These are phyloP conservation scores for Leersia perrieri DNA, from an alignment of 176 grass and related monocot genomes.

Conservation along the genomic window DNA sequence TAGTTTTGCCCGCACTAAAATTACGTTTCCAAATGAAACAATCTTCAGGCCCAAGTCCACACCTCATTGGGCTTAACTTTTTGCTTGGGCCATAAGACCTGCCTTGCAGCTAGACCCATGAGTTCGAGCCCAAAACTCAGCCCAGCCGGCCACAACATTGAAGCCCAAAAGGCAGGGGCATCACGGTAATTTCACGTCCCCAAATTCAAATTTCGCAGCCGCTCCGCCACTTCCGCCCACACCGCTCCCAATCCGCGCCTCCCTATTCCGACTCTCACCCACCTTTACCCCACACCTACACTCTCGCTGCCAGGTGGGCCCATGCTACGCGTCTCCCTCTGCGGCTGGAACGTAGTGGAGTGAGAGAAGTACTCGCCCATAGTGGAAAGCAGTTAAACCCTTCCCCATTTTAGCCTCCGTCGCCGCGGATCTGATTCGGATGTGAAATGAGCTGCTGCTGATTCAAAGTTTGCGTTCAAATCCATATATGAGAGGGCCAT, in stretches of 20 bases:
- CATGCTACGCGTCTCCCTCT: accelerated
- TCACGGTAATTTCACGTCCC: background rate
- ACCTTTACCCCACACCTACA: accelerated
- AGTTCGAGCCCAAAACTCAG: background rate
- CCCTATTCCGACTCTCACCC: background rate
- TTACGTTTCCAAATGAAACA: too few relatives aligned
- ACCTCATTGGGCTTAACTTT: background rate
- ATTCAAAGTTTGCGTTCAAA: constrained; percentile 12
- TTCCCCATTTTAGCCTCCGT: constrained; percentile 35
- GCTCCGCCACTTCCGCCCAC: constrained; percentile 1
- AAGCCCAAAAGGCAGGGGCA: background rate
- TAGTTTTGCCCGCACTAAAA: too few relatives aligned
- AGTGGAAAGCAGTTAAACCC: background rate
- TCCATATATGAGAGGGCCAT: background rate
- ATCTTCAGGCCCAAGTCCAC: background rate
- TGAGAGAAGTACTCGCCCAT: background rate
- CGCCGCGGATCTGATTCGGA: background rate
- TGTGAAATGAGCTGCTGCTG: background rate
- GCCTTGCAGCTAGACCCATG: background rate
- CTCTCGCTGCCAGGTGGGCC: background rate
- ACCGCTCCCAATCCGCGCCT: background rate
- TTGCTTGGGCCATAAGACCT: background rate
- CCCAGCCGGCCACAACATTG: background rate
- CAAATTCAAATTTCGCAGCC: constrained; percentile 33
- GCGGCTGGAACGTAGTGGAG: accelerated